A percentile compares a stretch with the other conserved stretches of the same genome.
phyloP scores from a whole-genome alignment of 352 stramenopile species.

The Pythium dissimile region DNA sequence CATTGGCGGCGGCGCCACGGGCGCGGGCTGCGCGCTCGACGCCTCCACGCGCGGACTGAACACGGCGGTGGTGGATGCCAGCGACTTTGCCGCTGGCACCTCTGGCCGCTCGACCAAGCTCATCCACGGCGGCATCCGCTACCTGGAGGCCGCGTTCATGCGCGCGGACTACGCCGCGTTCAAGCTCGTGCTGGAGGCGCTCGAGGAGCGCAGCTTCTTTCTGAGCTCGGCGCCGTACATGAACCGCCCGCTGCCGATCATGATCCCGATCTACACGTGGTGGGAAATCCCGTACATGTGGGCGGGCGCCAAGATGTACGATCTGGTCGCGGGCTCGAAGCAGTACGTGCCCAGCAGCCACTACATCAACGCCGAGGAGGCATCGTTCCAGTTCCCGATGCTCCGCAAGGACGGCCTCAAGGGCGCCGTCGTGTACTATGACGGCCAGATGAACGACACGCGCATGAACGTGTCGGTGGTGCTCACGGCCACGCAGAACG shows the following conservation, averaged over 20 bases:
- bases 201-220: conserved; percentile 93
- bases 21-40: conserved; percentile 89
- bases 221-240: conserved; percentile 92
- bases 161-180: conserved; percentile 89
- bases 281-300: conserved; percentile 95
- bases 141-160: conserved; percentile 94
- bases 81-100: conserved; percentile 92
- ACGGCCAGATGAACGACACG: conserved; percentile 94
- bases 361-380: conserved; percentile 91
- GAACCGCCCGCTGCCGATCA: conserved; percentile 93
- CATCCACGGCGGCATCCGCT: conserved; percentile 94
- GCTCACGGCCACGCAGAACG: conserved; percentile 92
- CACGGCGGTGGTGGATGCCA: conserved; percentile 90
- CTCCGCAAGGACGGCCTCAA: conserved; percentile 90
- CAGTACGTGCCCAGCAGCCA: conserved; percentile 85
- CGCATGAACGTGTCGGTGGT: conserved; percentile 94
- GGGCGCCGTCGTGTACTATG: conserved; percentile 90
- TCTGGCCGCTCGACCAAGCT: conserved; percentile 94
- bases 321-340: conserved; percentile 88
- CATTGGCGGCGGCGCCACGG: conserved; percentile 91
- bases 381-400: conserved; percentile 94
- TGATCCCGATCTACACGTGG: conserved; percentile 96
- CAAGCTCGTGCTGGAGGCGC: conserved; percentile 91
- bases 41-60: conserved; percentile 91
- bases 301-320: conserved; percentile 91